phyloP scores from a whole-genome alignment of 331 rosid species.

The Arachis monticola region DNA sequence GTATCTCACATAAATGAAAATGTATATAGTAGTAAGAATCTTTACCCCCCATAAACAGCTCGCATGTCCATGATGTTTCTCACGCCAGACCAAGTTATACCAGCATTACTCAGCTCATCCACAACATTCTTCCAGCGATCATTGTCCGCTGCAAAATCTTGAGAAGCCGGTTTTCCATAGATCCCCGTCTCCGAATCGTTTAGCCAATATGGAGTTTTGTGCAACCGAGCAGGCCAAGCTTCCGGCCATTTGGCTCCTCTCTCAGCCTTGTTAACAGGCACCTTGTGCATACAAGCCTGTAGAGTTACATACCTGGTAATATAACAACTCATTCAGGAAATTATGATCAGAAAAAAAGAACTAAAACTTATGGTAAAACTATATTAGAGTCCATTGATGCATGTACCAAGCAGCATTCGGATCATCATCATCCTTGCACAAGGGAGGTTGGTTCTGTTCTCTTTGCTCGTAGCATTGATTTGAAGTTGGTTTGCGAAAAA shows the following conservation, averaged over 20 bases:
- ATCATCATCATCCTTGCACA: constrained; percentile 80
- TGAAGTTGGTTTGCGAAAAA: constrained; percentile 77
- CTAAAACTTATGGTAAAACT: too few relatives aligned
- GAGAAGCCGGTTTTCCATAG: constrained; percentile 86
- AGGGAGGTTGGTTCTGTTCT: constrained; percentile 66
- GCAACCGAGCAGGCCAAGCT: constrained; percentile 72
- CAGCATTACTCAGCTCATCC: constrained; percentile 62
- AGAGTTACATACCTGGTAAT: constrained; percentile 80
- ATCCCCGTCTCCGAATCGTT: constrained; percentile 78
- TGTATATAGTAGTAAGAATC: constrained; percentile 8
- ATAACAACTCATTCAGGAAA: neutral
- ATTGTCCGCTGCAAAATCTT: constrained; percentile 72
- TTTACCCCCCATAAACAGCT: constrained; percentile 92
- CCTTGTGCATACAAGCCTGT: constrained; percentile 78
- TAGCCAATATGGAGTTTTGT: constrained; percentile 81
- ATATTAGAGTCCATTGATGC: too few relatives aligned
- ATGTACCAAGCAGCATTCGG: constrained; percentile 91
- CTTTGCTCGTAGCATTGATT: constrained; percentile 80
- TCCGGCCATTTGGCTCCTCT: constrained; percentile 84
- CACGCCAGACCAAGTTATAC: constrained; percentile 75
- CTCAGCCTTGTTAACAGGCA: constrained; percentile 52
- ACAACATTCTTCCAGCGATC: constrained; percentile 80
- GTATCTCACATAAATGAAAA: constrained; percentile 2
- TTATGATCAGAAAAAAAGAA: neutral
- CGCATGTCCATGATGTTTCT: constrained; percentile 96